Conservation (phyloP, 495 filamentous ascomycete genomes). For the Talaromyces ruber region DNA sequence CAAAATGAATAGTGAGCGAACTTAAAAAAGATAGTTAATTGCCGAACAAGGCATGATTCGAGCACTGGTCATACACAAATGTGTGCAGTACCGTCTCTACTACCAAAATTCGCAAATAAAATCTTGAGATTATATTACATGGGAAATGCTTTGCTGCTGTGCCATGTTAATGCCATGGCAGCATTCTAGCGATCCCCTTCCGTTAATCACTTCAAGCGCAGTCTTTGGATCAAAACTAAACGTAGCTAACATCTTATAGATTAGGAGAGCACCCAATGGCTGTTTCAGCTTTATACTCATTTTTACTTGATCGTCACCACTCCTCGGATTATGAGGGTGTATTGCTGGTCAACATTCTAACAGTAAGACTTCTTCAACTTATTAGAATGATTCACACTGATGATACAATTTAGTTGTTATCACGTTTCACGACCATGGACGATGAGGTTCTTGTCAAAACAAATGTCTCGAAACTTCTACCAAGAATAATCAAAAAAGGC, state of each 20-base stretch:
- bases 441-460: conserved; percentile 53
- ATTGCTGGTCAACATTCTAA: conserved; percentile 56
- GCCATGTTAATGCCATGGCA: neutral
- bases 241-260: conserved; percentile 32
- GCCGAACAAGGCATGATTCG: neutral
- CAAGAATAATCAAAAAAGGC: conserved; percentile 58
- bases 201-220: neutral
- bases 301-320: conserved; percentile 58
- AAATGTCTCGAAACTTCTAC: conserved; percentile 57
- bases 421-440: conserved; percentile 54
- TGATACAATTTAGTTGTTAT: conserved; percentile 41
- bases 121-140: neutral
- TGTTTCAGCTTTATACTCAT: conserved; percentile 49
- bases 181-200: neutral
- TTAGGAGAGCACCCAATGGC: conserved; percentile 50
- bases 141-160: neutral
- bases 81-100: conserved; percentile 2
- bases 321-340: conserved; percentile 55
- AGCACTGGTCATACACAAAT: neutral
- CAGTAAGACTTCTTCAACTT: conserved; percentile 23
- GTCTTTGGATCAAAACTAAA: neutral
- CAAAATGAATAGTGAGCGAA: conserved; percentile 17
- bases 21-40: conserved; percentile 18
- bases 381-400: conserved; percentile 1
- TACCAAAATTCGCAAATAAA: neutral